These are phyloP conservation scores for Leersia perrieri DNA, from an alignment of 176 grass and related monocot species.

Conservation along the genomic window DNA sequence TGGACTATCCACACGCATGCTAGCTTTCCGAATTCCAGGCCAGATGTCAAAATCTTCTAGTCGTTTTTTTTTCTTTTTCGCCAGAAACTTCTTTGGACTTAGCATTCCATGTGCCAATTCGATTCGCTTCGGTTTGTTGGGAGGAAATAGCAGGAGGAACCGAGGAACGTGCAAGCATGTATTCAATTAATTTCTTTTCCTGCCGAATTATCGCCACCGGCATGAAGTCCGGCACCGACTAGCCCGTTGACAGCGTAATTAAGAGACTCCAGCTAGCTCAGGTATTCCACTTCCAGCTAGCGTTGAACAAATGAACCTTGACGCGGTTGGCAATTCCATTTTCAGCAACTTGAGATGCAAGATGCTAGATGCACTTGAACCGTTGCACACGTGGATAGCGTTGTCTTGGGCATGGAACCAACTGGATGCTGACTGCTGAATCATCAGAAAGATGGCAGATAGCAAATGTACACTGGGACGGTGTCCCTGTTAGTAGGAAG, in stretches of 20 bases:
- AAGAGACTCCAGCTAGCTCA: slow-evolving; percentile 5
- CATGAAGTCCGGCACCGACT: slow-evolving; percentile 16
- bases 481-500: too few relatives aligned
- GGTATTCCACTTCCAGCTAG: not conserved
- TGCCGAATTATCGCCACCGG: not conserved
- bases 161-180: not conserved
- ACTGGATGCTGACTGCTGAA: too few relatives aligned
- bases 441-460: too few relatives aligned
- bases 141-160: not conserved
- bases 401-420: too few relatives aligned
- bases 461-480: too few relatives aligned
- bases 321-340: slow-evolving; percentile 20
- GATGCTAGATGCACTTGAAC: not conserved
- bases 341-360: too few relatives aligned
- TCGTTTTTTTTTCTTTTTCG: not conserved
- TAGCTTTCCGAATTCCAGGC: not conserved
- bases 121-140: not conserved
- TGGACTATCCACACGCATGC: not conserved
- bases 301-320: not conserved
- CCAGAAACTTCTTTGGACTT: slow-evolving; percentile 15
- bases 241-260: not conserved
- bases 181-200: not conserved
- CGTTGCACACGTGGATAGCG: too few relatives aligned
- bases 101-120: not conserved
- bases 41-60: not conserved